Evolutionary conservation across 306 rosid genomes (phyloP).

Genomic region (Corylus heterophylla): DNA sequence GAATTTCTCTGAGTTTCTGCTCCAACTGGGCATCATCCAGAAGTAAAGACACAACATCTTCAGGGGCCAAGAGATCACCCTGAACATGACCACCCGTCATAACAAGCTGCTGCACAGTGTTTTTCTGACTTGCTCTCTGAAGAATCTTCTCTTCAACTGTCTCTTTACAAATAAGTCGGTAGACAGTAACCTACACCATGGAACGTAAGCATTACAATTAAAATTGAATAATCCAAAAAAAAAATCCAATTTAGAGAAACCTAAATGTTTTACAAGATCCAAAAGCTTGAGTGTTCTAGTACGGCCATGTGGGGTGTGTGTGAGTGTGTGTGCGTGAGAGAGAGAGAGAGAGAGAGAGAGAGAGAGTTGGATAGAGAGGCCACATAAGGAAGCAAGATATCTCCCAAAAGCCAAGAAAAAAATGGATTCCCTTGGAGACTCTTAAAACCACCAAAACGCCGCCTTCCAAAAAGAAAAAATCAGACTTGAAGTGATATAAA

Average conservation of each 20-base stretch:
- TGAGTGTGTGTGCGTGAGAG: neutral
- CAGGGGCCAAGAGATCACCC: conserved; percentile 96
- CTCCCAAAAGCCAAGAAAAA: neutral
- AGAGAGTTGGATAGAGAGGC: neutral
- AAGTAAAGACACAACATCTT: conserved; percentile 94
- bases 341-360: neutral
- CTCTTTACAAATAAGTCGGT: conserved; percentile 95
- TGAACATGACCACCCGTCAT: conserved; percentile 99
- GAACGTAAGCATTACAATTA: neutral
- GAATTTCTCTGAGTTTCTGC: conserved; percentile 83
- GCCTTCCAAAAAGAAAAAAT: neutral
- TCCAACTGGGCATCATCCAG: conserved; percentile 94
- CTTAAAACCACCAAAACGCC: neutral
- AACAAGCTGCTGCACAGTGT: conserved; percentile 96
- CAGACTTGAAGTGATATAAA: neutral
- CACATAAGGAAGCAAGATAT: conserved; percentile 13
- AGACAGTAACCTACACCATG: conserved; percentile 77
- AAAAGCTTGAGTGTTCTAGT: neutral
- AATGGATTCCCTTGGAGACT: neutral
- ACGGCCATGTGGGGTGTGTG: neutral
- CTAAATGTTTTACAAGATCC: neutral
- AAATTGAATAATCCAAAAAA: neutral
- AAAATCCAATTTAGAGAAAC: neutral
- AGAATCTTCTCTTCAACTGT: conserved; percentile 99
- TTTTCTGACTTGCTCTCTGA: conserved; percentile 95